Percentiles rank a stretch among this genome's conserved stretches.
These are phyloP conservation scores for Aspergillus panamensis DNA, from an alignment of 495 filamentous ascomycete species.

Conservation along the genomic window DNA sequence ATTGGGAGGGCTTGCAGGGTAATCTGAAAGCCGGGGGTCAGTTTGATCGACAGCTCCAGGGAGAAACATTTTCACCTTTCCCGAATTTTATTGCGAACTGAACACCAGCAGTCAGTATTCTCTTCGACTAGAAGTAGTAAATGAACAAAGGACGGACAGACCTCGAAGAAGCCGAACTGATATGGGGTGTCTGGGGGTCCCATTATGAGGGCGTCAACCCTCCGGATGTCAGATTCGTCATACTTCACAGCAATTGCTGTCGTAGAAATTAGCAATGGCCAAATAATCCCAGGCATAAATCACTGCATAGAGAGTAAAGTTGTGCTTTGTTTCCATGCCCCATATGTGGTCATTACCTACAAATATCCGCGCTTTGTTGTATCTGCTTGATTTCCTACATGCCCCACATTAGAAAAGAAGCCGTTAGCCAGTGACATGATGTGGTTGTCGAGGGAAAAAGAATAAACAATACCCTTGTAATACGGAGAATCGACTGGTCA, in stretches of 20 bases:
- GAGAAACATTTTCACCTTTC: slow-evolving; percentile 12
- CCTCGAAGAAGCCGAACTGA: slow-evolving; percentile 96
- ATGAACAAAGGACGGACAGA: slow-evolving; percentile 41
- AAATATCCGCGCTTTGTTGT: slow-evolving; percentile 75
- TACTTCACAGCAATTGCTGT: slow-evolving; percentile 84
- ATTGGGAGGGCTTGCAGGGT: slow-evolving; percentile 75
- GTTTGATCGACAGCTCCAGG: not conserved
- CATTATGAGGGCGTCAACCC: slow-evolving; percentile 84
- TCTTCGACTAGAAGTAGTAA: not conserved
- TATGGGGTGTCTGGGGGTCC: slow-evolving; percentile 95
- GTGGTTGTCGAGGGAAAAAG: slow-evolving; percentile 28
- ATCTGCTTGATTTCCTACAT: slow-evolving; percentile 77
- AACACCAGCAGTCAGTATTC: slow-evolving; percentile 2
- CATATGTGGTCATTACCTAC: slow-evolving; percentile 45
- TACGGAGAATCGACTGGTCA: slow-evolving; percentile 80
- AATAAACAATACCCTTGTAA: slow-evolving; percentile 61
- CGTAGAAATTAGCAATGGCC: not conserved
- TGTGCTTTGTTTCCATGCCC: not conserved
- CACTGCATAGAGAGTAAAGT: not conserved
- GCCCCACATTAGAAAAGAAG: slow-evolving; percentile 13
- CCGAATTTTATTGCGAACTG: slow-evolving; percentile 28
- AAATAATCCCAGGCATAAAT: not conserved
- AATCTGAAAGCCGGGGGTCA: slow-evolving; percentile 47
- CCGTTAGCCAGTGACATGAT: slow-evolving; percentile 18
- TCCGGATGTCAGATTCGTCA: slow-evolving; percentile 80